These are phyloP conservation scores for Pyronema domesticum DNA, from an alignment of 495 filamentous ascomycete genomes.

Conservation along the genomic window DNA sequence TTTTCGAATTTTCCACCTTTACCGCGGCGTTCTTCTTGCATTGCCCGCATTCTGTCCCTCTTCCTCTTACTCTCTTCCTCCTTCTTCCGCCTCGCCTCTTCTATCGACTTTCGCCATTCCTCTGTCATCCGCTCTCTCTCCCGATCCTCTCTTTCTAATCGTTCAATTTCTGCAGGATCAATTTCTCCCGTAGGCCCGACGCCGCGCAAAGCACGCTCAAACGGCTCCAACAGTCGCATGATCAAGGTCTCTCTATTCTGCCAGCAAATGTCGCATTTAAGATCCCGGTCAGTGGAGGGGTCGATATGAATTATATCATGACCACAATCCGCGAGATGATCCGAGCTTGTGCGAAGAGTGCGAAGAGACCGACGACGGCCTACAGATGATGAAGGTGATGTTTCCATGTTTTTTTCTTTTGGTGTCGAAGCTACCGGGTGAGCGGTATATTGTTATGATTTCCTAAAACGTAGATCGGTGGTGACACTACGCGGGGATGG, in stretches of 20 bases:
- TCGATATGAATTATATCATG: slow-evolving; percentile 16
- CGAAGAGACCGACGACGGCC: slow-evolving; percentile 1
- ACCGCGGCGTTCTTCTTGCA: background rate
- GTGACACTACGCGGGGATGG: too few species aligned
- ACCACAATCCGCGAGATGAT: slow-evolving; percentile 18
- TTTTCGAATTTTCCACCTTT: slow-evolving; percentile 3
- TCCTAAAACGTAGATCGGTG: too few species aligned
- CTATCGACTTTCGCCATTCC: background rate
- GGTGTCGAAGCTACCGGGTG: too few species aligned
- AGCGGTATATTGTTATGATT: too few species aligned
- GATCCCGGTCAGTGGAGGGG: slow-evolving; percentile 15
- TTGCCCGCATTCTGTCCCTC: slow-evolving; percentile 1
- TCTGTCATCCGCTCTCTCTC: background rate
- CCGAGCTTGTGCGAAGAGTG: background rate
- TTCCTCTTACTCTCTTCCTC: slow-evolving; percentile 2
- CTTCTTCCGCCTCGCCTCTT: background rate
- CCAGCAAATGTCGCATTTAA: slow-evolving; percentile 19
- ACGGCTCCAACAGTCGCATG: slow-evolving; percentile 20
- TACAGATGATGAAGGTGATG: background rate
- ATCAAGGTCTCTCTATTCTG: slow-evolving; percentile 21
- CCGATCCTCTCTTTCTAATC: background rate
- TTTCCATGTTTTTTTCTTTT: too few species aligned
- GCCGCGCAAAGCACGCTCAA: slow-evolving; percentile 16
- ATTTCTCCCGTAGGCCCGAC: slow-evolving; percentile 36
- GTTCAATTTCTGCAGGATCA: background rate